Conservation (phyloP, 108 stramenopile species). For the Stephanodiscus minutulus region DNA sequence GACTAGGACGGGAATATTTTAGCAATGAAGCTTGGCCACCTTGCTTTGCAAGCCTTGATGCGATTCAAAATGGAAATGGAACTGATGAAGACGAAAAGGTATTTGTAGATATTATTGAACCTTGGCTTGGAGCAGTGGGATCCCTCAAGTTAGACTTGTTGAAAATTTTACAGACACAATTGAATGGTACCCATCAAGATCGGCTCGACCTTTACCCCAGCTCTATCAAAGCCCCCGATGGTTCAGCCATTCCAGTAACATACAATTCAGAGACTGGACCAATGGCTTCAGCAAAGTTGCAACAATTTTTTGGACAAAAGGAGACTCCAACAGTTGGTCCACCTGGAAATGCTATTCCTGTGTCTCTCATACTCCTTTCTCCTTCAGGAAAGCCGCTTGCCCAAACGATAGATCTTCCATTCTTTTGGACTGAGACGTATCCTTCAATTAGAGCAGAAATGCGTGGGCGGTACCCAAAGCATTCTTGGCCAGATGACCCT, state of each 20-base stretch:
- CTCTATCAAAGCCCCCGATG: constrained; percentile 59
- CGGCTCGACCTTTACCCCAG: constrained; percentile 44
- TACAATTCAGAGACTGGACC: constrained; percentile 48
- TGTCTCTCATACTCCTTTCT: constrained; percentile 53
- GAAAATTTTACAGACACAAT: constrained; percentile 33
- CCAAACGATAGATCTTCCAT: constrained; percentile 60
- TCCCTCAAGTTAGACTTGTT: constrained; percentile 57
- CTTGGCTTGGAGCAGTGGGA: constrained; percentile 51
- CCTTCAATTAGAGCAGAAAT: constrained; percentile 62
- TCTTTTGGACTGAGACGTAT: constrained; percentile 67
- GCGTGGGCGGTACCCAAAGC: constrained; percentile 65
- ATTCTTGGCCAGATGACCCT: constrained; percentile 76
- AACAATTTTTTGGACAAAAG: constrained; percentile 65
- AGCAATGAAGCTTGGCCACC: constrained; percentile 39
- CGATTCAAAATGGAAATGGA: constrained; percentile 20
- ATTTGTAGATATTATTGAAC: constrained; percentile 50
- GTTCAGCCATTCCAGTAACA: constrained; percentile 44
- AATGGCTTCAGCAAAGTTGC: constrained; percentile 59
- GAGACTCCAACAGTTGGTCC: constrained; percentile 51
- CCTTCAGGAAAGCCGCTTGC: constrained; percentile 58
- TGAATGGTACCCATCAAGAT: constrained; percentile 27
- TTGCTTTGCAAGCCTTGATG: constrained; percentile 49
- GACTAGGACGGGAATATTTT: constrained; percentile 32
- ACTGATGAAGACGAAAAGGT: constrained; percentile 25
- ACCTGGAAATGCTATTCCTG: constrained; percentile 33